Evolutionary conservation across 2,329 filamentous ascomycete genomes (phyloP).

Genomic region (Neoascochyta sp.): DNA sequence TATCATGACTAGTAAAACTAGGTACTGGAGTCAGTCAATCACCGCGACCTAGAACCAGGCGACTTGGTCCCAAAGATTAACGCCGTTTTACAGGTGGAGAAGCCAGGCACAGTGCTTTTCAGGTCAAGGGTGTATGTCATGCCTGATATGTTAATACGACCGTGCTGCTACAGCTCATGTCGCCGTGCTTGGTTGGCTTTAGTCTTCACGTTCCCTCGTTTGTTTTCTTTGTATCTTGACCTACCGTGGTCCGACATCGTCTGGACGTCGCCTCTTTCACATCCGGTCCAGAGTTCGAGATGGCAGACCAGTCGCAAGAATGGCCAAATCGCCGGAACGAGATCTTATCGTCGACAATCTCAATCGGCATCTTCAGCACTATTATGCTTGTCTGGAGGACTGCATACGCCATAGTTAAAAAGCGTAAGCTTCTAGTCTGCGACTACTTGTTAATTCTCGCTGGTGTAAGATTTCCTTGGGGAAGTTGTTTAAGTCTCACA

Average conservation of each 20-base stretch:
- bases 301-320: slow-evolving; percentile 10
- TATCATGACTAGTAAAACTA: too few relatives aligned
- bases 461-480: slow-evolving; percentile 9
- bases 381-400: slow-evolving; percentile 19
- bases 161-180: too few relatives aligned
- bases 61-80: too few relatives aligned
- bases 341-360: slow-evolving; percentile 14
- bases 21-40: too few relatives aligned
- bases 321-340: slow-evolving; percentile 15
- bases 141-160: too few relatives aligned
- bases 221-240: slow-evolving; percentile 2
- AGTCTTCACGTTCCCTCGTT: too few relatives aligned
- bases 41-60: too few relatives aligned
- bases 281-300: slow-evolving; percentile 3
- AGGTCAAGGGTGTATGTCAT: too few relatives aligned
- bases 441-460: slow-evolving; percentile 22
- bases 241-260: too few relatives aligned
- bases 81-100: too few relatives aligned
- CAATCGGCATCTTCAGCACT: slow-evolving; percentile 15
- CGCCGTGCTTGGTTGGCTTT: too few relatives aligned
- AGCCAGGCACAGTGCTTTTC: too few relatives aligned
- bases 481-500: not conserved
- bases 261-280: not conserved
- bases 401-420: slow-evolving; percentile 13
- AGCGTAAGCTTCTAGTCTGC: slow-evolving; percentile 20